Evolutionary conservation across 805 yeast genomes (phyloP), one percentile per base, ranked within the genome.

Genomic region (Zygosaccharomyces lentus): DNA sequence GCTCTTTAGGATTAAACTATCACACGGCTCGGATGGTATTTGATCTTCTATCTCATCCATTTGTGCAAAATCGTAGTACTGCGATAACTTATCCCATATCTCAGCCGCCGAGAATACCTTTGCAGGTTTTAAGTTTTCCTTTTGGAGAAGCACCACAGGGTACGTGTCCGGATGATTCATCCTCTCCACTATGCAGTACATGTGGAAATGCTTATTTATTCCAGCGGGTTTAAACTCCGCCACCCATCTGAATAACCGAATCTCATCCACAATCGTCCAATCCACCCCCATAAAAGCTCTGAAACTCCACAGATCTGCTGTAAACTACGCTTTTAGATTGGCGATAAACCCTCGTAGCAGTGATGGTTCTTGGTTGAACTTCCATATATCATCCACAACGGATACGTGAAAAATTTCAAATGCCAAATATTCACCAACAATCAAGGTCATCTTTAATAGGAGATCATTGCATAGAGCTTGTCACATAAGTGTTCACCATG

Each of bases 221-320:
- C 95, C 95, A 0, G 81, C 82, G 0, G 93, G 93, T 59, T 81
- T 82, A 66, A 71, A 73, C 55, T 76, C 80, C 52, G 87, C 78
- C 1, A 82, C 71, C 41, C 85, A 76, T 45, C 77, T 68, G 54
- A 83, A 76, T 21, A 85, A 71, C 49, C 72, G 70, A 27, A 79
- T 77, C 57, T 85, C 90, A 47, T 82, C 84, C 36, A 77, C 80
- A 2, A 72, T 58, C 12, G 71, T 66, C 91, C 93, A 85, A 43
- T 62, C 60, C 12, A 54, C 52, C 5, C 52, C 49, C 62, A 58
- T 58, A 10, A 23, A 32, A 15, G 21, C 27, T 37, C 19, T 16
- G 29, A 24, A 29, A n/a, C 32, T 8, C 7, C 32, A 29, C 32
- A 29, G 32, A 29, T 16, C 32, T 29, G 32, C 32, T 29, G 15